Evolutionary conservation across 2,329 filamentous ascomycete species (phyloP).

Genomic region (Arthrinium phaeospermum): DNA sequence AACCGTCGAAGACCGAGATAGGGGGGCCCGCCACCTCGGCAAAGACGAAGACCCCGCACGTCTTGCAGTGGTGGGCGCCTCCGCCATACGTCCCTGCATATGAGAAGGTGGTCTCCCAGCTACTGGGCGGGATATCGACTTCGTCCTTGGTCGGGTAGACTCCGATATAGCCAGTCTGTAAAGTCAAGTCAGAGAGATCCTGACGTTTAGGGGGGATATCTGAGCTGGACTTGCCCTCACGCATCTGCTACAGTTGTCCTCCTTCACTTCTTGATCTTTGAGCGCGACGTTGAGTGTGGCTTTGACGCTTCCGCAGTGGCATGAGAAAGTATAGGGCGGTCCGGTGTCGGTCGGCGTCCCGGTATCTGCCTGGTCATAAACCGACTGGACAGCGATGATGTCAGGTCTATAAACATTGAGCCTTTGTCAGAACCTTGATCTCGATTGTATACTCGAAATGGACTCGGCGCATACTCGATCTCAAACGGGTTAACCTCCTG

Average conservation of each 20-base stretch:
- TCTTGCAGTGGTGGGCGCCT: constrained; percentile 33
- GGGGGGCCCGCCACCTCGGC: constrained; percentile 38
- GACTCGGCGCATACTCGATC: constrained; percentile 27
- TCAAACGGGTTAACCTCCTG: constrained; percentile 33
- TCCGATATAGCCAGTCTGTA: constrained; percentile 36
- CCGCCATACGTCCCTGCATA: constrained; percentile 33
- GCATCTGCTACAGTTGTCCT: constrained; percentile 45
- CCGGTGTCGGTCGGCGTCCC: not conserved
- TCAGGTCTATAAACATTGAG: not conserved
- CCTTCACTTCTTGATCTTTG: constrained; percentile 47
- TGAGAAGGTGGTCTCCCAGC: constrained; percentile 34
- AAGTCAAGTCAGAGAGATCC: not conserved
- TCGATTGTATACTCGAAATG: no score
- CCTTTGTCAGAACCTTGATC: no score
- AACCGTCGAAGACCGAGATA: constrained; percentile 33
- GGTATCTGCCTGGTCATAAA: not conserved
- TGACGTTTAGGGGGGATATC: no score
- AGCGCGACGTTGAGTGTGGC: constrained; percentile 35
- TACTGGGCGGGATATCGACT: constrained; percentile 31
- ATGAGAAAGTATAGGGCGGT: constrained; percentile 28
- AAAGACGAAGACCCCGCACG: constrained; percentile 38
- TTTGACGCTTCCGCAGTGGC: constrained; percentile 35
- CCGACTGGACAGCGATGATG: not conserved
- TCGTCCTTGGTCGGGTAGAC: constrained; percentile 36
- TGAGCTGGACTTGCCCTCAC: constrained; percentile 30